Base-by-base conservation (phyloP, 345 rosid genomes). In the Rhizophora apiculata region DNA sequence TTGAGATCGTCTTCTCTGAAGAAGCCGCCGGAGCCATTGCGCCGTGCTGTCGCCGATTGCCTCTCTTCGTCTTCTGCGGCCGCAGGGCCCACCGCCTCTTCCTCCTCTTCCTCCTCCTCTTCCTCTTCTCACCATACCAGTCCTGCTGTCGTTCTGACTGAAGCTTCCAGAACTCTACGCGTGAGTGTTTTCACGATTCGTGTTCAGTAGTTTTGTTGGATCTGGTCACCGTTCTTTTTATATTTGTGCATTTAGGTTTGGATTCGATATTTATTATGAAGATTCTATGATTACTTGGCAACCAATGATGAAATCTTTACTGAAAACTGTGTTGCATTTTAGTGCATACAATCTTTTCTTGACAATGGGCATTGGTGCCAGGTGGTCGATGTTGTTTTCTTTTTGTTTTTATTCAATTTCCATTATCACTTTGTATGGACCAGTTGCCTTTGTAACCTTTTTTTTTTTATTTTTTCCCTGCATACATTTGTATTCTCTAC, bases 11-110 rank as follows among this genome's bases (percentile, higher is more conserved):
- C 96, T 52, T 82, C 87, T 4, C 65, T 81, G 11, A 92, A 82
- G 82, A 92, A 92, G 80, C 98, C 90, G 20, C 99, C 99, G 30
- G 99, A 95, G 88, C 99, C 98, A 10, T 82, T 95, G 63, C 96
- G 96, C 26, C 87, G 96, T 13, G 96, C 97, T 24, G 87, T 95
- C 61, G 98, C 92, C 20, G 96, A 95, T 80, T 95, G 98, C 32
- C 70, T 77, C 26, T 76, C 80, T 0, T 70, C 63, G 83, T 93
- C 51, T 63, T 79, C 90, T 0, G 84, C 89, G 24, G 74, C 81
- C 46, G 46, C 82, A 9, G 79, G 83, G 48, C 80, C 91, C 58
- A 81, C 85, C 10, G 75, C 82, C 56, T 68, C 71, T 72, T 76
- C 80, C 58, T 71, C 68, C 73, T 81, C 89, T 31, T 34, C 9